Evolutionary conservation across 495 filamentous ascomycete genomes (phyloP), one percentile per base, ranked within the genome.

Genomic region (Penicillium desertorum): DNA sequence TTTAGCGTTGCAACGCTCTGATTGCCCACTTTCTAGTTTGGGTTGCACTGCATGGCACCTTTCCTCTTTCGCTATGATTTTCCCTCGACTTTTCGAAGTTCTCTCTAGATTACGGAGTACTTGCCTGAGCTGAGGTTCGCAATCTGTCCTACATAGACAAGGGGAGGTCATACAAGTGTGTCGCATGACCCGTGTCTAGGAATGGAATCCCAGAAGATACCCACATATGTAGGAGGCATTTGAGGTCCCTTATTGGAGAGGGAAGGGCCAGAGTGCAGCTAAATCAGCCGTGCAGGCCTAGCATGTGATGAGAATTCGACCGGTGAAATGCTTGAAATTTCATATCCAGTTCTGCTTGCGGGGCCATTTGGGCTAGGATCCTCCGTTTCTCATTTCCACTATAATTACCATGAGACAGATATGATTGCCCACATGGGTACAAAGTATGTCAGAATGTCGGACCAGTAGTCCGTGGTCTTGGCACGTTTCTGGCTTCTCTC

Each of bases 291-390:
- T 51, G 42, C 30, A 34, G 23, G 19, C 4, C 43, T 23, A n/a
- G 41, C 43, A 42, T 51, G 64, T 67, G 64, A 67, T 32, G 34
- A 50, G 27, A 17, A 22, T 19, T 37, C 11, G 45, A 49, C 51
- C 55, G 51, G 52, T 50, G 59, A 59, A 53, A n/a, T 57, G 45
- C 49, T 53, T 56, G 53, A 47, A 61, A 59, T 57, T 52, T 49
- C 52, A 56, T 25, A 61, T 56, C 54, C 57, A 19, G 29, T 10
- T 22, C 34, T 43, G 4, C 45, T 19, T 49, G 22, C 4, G 12
- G 51, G 16, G 22, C 43, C 53, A 47, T 55, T 34, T 29, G 34
- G n/a, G 3, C 39, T 6, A n/a, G 25, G 11, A 10, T 19, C 29
- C 30, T 37, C 30, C 32, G 39, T 45, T n/a, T 54, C 14, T 27